Conservation (phyloP, 1,139 yeast species). For the Protomyces lactucae-debilis region DNA sequence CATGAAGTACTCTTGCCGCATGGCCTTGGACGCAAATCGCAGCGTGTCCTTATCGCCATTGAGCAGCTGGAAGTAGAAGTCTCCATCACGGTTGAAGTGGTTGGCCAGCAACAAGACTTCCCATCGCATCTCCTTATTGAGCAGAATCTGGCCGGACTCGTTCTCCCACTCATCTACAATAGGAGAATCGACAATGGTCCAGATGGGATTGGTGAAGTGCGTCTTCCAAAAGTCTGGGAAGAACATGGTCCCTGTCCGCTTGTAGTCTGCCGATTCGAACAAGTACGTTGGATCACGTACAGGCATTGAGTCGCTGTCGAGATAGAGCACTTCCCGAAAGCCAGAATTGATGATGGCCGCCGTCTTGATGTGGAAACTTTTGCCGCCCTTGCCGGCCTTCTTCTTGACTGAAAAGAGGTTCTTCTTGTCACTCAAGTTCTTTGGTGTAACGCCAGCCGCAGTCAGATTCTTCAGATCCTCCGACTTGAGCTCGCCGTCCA, state of each 20-base stretch:
- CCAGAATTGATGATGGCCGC: conserved; percentile 26
- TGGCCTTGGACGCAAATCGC: conserved; percentile 24
- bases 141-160: conserved; percentile 24
- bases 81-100: conserved; percentile 23
- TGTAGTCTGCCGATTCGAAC: conserved; percentile 17
- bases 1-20: conserved; percentile 24
- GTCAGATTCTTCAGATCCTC: conserved; percentile 19
- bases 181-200: conserved; percentile 21
- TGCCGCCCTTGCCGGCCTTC: conserved; percentile 26
- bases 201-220: conserved; percentile 22
- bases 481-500: conserved; percentile 14
- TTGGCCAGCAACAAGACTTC: conserved; percentile 22
- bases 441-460: conserved; percentile 1
- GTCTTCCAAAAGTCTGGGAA: conserved; percentile 27
- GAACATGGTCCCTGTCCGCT: conserved; percentile 26
- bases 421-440: conserved; percentile 4
- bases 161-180: conserved; percentile 27
- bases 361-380: conserved; percentile 27
- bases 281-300: conserved; percentile 24
- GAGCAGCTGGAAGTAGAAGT: conserved; percentile 25
- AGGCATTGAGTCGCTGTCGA: conserved; percentile 27
- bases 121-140: conserved; percentile 18
- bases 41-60: conserved; percentile 26
- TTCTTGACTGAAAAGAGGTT: conserved; percentile 25
- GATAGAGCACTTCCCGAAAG: conserved; percentile 24